Conservation (phyloP, 2,329 filamentous ascomycete genomes). For the Beauveria caledonica region DNA sequence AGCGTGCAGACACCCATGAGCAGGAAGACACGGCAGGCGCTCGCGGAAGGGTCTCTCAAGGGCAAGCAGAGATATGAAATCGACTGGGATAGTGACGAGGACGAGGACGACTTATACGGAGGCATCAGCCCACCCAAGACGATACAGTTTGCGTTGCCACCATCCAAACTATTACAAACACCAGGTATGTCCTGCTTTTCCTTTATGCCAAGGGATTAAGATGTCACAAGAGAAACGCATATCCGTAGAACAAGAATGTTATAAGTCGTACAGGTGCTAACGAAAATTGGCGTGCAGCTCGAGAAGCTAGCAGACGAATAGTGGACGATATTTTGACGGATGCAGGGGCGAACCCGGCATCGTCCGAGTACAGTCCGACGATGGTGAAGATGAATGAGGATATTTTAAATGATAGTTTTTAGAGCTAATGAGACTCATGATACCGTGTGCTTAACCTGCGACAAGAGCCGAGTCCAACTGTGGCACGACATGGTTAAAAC, state of each 20-base stretch:
- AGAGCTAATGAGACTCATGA: constrained; percentile 7
- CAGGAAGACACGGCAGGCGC: constrained; percentile 42
- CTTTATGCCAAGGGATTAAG: neutral
- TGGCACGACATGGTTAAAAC: too few relatives aligned
- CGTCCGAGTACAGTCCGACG: constrained; percentile 53
- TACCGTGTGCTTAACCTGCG: too few relatives aligned
- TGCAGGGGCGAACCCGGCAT: constrained; percentile 55
- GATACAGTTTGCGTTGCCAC: constrained; percentile 75
- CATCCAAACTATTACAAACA: constrained; percentile 70
- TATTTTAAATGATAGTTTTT: constrained; percentile 56
- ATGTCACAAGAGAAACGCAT: neutral
- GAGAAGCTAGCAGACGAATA: constrained; percentile 72
- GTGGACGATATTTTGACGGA: constrained; percentile 73
- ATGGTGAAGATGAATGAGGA: constrained; percentile 58
- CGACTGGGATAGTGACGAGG: constrained; percentile 69
- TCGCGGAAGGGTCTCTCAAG: constrained; percentile 23
- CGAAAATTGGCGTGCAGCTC: constrained; percentile 37
- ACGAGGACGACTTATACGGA: constrained; percentile 55
- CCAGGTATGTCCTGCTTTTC: constrained; percentile 48
- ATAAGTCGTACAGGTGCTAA: constrained; percentile 8
- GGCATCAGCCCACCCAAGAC: constrained; percentile 90
- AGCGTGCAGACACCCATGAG: constrained; percentile 72
- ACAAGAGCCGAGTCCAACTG: too few relatives aligned
- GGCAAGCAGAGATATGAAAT: constrained; percentile 44
- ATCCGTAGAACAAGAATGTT: neutral